Conservation (phyloP, 371 early-diverging fungal genomes). For the Mucor plumbeus region DNA sequence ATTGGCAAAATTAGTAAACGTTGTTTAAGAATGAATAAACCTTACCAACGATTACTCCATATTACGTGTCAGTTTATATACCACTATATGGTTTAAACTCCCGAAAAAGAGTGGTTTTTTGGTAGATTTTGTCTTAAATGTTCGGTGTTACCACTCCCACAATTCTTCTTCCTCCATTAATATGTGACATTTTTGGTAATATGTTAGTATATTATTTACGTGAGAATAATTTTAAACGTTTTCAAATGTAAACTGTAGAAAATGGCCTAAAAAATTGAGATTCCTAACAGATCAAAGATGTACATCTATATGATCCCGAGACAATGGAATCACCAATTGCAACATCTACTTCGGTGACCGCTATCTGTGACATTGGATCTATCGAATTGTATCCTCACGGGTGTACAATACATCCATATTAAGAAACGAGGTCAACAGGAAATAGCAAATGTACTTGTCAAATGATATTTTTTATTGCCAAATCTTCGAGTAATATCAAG, state of each 20-base stretch:
- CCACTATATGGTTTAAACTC: neutral
- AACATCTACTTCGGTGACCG: constrained; percentile 10
- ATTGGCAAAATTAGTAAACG: neutral
- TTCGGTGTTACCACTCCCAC: constrained; percentile 4
- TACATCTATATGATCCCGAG: constrained; percentile 1
- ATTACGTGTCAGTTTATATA: neutral
- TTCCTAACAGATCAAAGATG: neutral
- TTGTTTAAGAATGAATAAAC: neutral
- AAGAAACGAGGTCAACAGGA: neutral
- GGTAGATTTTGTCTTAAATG: constrained; percentile 8
- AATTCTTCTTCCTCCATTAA: constrained; percentile 2
- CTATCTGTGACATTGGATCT: constrained; percentile 7
- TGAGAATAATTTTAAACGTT: constrained; percentile 9
- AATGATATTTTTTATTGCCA: neutral
- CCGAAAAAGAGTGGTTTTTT: neutral
- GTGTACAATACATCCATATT: neutral
- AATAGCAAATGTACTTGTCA: neutral
- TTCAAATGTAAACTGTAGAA: neutral
- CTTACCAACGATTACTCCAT: constrained; percentile 1
- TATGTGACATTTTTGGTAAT: constrained; percentile 14
- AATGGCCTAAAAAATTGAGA: neutral
- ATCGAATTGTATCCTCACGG: neutral
- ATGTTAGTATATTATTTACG: constrained; percentile 6
- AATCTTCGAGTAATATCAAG: neutral
- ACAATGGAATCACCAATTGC: neutral